Base-by-base conservation (phyloP, 768 basidiomycete species). In the Galerina sulciceps region DNA sequence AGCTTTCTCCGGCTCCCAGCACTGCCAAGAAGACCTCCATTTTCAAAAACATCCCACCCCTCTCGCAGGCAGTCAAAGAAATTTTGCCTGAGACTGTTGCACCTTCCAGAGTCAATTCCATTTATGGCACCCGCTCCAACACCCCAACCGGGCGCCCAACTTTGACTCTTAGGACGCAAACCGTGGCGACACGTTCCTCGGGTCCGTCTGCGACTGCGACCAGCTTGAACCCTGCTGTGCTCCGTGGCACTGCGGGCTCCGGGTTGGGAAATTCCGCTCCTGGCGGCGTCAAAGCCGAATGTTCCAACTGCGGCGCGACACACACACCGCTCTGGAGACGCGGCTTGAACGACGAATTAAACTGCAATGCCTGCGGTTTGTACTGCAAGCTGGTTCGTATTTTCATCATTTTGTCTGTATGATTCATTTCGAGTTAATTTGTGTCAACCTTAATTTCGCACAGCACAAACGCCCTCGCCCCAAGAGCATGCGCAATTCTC, bases 401-500 rank as follows among this genome's bases (percentile, higher is more conserved):
- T 17, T 18, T 23, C 35, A 26, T 55, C 59, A 26, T 46, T 23
- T 26, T 40, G 3, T 52, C 13, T 15, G 23, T 38, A 15, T 40
- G 22, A 15, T 57, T 59, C 40, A 55, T 23, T 43, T 53, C 15
- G 45, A 46, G 23, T 58, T 62, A 17, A 55, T 60, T 37, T 53
- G 57, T 59, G 55, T 48, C 37, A 10, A 62, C 63, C 46, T 61
- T 36, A 36, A 58, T 36, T 45, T 57, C 64, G 46, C 48, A 53
- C 58, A 93, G 89, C 92, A 94, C 70, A 94, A 94, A 70, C 88
- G 92, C 40, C 91, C 93, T 36, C 87, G 92, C 46, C 92, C 92
- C 18, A 93, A 93, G 79, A 91, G 83, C 68, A 92, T 94, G 90
- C 85, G 91, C 43, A 88, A 85, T 67, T 85, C 79, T 51, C 88